Evolutionary conservation across 2,329 filamentous ascomycete genomes (phyloP), one percentile per base, ranked within the genome.

Genomic region (Microcyclosporella mali): DNA sequence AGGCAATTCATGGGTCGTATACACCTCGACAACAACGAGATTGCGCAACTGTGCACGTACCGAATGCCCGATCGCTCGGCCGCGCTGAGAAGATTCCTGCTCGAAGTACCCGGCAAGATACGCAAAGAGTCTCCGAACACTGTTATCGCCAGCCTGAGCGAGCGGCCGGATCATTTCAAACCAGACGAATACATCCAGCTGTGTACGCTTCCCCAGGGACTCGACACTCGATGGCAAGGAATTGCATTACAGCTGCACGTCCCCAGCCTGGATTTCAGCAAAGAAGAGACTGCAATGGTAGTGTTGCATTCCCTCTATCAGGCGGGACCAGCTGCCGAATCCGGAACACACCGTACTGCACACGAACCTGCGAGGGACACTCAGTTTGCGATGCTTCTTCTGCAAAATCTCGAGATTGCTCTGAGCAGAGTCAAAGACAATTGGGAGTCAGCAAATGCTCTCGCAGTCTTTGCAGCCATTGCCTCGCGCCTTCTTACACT

Each of bases 251-350:
- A 79, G 47, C 53, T 80, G 2, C 74, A 67, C 0, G 70, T 72
- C 0, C 69, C 73, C 61, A 77, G 36, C 45, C 39, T 87, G 2
- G 83, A 84, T 47, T 77, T 85, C 47, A 77, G 74, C 21, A 71
- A 70, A 0, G 69, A 76, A 21, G 66, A 71, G 0, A 75, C 75
- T 0, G 67, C 68, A 21, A 45, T 64, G 0, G 50, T 83, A 0
- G 56, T 85, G 1, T 62, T 64, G 1, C 73, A 76, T 7, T 61
- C 85, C 1, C 64, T 71, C 0, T 47, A 74, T 0, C 74, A 85
- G 49, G 70, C 68, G 1, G 83, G 83, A 0, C 18, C 41, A 12
- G 18, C 41, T n/a, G n/a, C 9, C n/a, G 12, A 18, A 2, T 14
- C 25, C 10, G 38, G 15, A n/a, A 14, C 9, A 25, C 21, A 19